These are phyloP conservation scores for Acer yangbiense DNA, from an alignment of 345 rosid genomes.

Conservation along the genomic window DNA sequence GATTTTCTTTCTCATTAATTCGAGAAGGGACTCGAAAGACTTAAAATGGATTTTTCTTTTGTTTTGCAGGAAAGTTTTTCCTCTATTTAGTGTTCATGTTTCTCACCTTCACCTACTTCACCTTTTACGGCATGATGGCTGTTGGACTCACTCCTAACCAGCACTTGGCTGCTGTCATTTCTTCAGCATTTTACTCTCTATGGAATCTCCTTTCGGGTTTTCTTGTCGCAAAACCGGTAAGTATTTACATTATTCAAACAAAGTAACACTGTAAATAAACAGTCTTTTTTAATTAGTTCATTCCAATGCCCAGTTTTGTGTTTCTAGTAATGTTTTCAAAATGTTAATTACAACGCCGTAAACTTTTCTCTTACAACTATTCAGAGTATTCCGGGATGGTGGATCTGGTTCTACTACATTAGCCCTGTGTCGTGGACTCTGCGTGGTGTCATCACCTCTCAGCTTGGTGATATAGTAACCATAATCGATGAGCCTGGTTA, in stretches of 20 bases:
- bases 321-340: neutral
- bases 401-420: conserved; percentile 95
- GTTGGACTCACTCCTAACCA: conserved; percentile 76
- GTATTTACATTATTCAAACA: neutral
- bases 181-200: conserved; percentile 76
- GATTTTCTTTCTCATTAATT: too few relatives aligned
- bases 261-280: too few relatives aligned
- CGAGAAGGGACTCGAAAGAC: too few relatives aligned
- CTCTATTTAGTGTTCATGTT: conserved; percentile 58
- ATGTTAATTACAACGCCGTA: too few relatives aligned
- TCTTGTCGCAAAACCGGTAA: conserved; percentile 33
- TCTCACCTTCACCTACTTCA: conserved; percentile 73
- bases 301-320: conserved; percentile 31
- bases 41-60: neutral
- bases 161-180: conserved; percentile 62
- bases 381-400: conserved; percentile 82
- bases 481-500: conserved; percentile 45
- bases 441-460: conserved; percentile 70
- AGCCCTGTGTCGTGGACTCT: conserved; percentile 85
- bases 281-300: neutral
- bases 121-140: conserved; percentile 83
- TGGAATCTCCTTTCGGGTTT: conserved; percentile 95
- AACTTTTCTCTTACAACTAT: neutral
- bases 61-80: conserved; percentile 44
- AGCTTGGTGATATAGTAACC: conserved; percentile 56